These are phyloP conservation scores for Mucor velutinosus DNA, from an alignment of 371 early-diverging fungal species.

Conservation along the genomic window DNA sequence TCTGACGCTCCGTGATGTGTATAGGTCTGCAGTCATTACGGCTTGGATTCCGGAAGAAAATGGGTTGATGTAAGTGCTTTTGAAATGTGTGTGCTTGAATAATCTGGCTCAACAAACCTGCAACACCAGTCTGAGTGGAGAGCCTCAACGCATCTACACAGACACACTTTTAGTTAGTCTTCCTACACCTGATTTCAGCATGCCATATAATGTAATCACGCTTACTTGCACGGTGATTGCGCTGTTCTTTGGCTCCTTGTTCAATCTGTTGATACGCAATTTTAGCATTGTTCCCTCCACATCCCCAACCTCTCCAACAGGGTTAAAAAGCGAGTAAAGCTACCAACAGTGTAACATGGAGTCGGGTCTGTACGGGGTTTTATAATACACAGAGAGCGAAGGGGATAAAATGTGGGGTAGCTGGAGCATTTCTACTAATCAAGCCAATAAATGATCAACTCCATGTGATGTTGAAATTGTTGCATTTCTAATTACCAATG, in stretches of 20 bases:
- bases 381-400: background rate
- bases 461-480: constrained; percentile 15
- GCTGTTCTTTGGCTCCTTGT: constrained; percentile 92
- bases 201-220: constrained; percentile 99
- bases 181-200: constrained; percentile 96
- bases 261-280: constrained; percentile 77
- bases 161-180: constrained; percentile 82
- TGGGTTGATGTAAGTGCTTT: constrained; percentile 7
- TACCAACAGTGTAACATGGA: constrained; percentile 13
- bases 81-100: background rate
- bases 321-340: background rate
- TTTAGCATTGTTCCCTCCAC: constrained; percentile 44
- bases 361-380: constrained; percentile 20
- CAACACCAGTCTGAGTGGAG: constrained; percentile 14
- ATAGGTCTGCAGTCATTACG: constrained; percentile 46
- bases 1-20: constrained; percentile 5
- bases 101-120: background rate
- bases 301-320: background rate
- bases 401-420: constrained; percentile 23
- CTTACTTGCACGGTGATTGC: constrained; percentile 94
- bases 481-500: constrained; percentile 5
- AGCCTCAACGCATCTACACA: constrained; percentile 70
- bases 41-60: constrained; percentile 25
- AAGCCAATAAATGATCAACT: constrained; percentile 7
- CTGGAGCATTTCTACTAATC: background rate